phyloP scores from a whole-genome alignment of 1,284 basidiomycete genomes.

The Cerrena zonata region DNA sequence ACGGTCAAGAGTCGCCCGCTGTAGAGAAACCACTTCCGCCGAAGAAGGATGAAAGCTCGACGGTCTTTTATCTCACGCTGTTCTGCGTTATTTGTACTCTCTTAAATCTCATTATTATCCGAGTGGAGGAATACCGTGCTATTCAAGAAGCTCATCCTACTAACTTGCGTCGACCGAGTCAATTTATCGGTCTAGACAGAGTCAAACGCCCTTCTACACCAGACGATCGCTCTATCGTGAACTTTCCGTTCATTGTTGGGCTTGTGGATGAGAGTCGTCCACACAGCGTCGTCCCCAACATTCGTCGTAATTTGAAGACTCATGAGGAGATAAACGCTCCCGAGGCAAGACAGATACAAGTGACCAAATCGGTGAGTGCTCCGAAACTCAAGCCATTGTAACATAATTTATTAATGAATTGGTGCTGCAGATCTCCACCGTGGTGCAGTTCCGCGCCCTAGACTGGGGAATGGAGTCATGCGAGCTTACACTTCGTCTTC shows the following conservation, averaged over 20 bases:
- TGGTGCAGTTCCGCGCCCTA: constrained; percentile 5
- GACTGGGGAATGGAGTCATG: constrained; percentile 7
- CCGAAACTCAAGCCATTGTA: constrained; percentile 8
- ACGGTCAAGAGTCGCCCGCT: background rate
- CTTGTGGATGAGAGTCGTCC: background rate
- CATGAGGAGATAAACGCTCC: background rate
- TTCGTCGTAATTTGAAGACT: background rate
- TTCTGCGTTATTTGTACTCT: no score
- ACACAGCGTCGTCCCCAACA: background rate
- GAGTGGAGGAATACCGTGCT: background rate
- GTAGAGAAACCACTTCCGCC: background rate
- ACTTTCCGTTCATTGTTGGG: constrained; percentile 5
- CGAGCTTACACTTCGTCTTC: background rate
- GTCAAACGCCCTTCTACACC: constrained; percentile 1
- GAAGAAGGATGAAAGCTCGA: background rate
- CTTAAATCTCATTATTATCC: constrained; percentile 3
- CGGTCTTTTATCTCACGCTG: background rate
- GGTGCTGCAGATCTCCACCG: constrained; percentile 1
- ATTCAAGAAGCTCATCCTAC: background rate
- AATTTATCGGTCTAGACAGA: constrained; percentile 1
- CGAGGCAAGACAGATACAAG: constrained; percentile 1
- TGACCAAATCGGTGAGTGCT: constrained; percentile 5
- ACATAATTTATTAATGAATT: constrained; percentile 7
- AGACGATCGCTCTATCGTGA: constrained; percentile 1
- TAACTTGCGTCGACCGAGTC: constrained; percentile 1